Evolutionary conservation across 1,284 basidiomycete species (phyloP).

Genomic region (Cryptococcus sp.): DNA sequence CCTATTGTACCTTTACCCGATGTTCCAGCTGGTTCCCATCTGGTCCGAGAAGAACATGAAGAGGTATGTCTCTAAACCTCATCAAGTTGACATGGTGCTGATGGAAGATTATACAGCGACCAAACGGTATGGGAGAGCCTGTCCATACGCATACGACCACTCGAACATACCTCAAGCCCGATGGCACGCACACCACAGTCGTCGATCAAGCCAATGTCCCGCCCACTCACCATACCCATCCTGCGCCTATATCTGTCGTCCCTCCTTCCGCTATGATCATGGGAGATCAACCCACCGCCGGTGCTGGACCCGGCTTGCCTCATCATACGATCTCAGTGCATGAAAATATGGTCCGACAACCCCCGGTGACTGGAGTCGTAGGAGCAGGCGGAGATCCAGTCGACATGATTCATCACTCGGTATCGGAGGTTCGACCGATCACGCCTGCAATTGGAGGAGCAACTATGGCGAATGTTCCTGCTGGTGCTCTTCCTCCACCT

Average conservation of each 20-base stretch:
- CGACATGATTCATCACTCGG: constrained; percentile 9
- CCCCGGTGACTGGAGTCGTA: no score
- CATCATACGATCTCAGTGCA: constrained; percentile 1
- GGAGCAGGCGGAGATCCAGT: constrained; percentile 7
- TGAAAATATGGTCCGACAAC: constrained; percentile 6
- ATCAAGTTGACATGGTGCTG: neutral
- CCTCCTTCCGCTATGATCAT: neutral
- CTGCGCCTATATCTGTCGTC: constrained; percentile 2
- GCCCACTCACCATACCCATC: no score
- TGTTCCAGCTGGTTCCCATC: constrained; percentile 1
- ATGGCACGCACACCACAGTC: constrained; percentile 8
- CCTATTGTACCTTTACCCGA: constrained; percentile 15
- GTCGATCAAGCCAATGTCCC: neutral
- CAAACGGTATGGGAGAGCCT: constrained; percentile 25
- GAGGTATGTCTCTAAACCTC: constrained; percentile 21
- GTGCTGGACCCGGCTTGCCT: neutral
- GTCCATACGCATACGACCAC: constrained; percentile 28
- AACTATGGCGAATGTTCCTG: constrained; percentile 1
- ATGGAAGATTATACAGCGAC: constrained; percentile 27
- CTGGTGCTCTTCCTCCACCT: neutral
- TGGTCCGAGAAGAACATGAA: constrained; percentile 31
- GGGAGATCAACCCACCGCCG: neutral
- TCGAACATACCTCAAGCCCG: constrained; percentile 23
- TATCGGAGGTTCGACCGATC: constrained; percentile 8
- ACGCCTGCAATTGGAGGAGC: neutral